phyloP scores from a whole-genome alignment of 2,329 filamentous ascomycete species.

The Penicillium aurantiogriseum region DNA sequence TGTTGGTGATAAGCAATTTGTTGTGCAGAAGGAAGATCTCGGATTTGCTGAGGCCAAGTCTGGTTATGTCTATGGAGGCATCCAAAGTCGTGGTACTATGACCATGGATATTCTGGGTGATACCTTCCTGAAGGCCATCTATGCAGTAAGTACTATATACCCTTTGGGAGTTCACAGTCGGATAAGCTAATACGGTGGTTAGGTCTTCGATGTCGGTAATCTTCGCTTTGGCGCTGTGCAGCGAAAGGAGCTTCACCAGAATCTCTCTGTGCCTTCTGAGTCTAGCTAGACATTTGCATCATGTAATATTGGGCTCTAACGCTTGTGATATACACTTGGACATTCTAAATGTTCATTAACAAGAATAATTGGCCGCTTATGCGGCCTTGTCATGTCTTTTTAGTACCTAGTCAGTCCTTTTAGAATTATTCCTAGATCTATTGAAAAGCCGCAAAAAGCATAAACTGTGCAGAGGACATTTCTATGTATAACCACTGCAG shows the following conservation, averaged over 20 bases:
- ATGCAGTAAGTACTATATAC: slow-evolving; percentile 51
- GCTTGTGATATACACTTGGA: no score
- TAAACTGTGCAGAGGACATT: no score
- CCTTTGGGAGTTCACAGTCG: neutral
- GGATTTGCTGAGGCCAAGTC: slow-evolving; percentile 57
- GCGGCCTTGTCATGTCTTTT: neutral
- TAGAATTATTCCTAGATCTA: no score
- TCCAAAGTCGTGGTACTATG: slow-evolving; percentile 61
- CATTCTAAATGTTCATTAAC: no score
- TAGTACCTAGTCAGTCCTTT: no score
- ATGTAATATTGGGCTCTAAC: neutral
- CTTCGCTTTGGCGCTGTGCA: slow-evolving; percentile 60
- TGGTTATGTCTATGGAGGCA: slow-evolving; percentile 61
- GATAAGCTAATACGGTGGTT: neutral
- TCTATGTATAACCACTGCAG: no score
- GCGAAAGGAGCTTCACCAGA: slow-evolving; percentile 45
- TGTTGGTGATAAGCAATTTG: slow-evolving; percentile 60
- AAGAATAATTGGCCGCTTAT: neutral
- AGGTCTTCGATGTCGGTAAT: slow-evolving; percentile 64
- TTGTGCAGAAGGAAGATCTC: slow-evolving; percentile 63
- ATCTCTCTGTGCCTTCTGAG: slow-evolving; percentile 17
- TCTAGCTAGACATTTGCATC: neutral
- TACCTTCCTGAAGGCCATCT: slow-evolving; percentile 63
- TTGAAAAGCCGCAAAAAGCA: no score
- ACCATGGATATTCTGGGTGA: slow-evolving; percentile 64